Conservation (phyloP, 2,329 filamentous ascomycete species). For the Orbilia javanica region DNA sequence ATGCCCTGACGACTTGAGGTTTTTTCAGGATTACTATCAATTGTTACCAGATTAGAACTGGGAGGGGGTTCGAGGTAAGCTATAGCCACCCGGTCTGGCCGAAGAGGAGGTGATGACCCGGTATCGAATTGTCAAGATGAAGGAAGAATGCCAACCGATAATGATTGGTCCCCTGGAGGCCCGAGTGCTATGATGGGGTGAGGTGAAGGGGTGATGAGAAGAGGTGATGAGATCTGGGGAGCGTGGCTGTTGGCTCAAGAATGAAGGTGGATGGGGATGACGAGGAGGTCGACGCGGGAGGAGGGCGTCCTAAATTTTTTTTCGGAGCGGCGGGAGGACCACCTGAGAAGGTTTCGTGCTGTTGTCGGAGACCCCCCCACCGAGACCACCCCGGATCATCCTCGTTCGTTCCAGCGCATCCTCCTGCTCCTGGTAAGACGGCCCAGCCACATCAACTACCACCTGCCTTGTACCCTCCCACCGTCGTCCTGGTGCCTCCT, state of each 20-base stretch:
- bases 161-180: slow-evolving; percentile 14
- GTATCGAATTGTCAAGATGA: background rate
- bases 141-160: slow-evolving; percentile 3
- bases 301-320: slow-evolving; percentile 43
- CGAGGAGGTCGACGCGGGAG: slow-evolving; percentile 43
- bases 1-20: background rate
- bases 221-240: slow-evolving; percentile 20
- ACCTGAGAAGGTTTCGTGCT: slow-evolving; percentile 52
- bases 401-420: slow-evolving; percentile 59
- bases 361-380: slow-evolving; percentile 58
- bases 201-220: slow-evolving; percentile 10
- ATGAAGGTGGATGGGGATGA: slow-evolving; percentile 40
- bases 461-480: slow-evolving; percentile 43
- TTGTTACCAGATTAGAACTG: background rate
- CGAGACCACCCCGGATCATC: slow-evolving; percentile 59
- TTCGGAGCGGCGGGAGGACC: slow-evolving; percentile 36
- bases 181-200: slow-evolving; percentile 1
- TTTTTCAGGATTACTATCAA: background rate
- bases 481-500: slow-evolving; percentile 29
- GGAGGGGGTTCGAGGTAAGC: slow-evolving; percentile 16
- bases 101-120: slow-evolving; percentile 18
- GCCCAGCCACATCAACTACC: slow-evolving; percentile 59
- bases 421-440: slow-evolving; percentile 57
- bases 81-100: slow-evolving; percentile 1
- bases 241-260: slow-evolving; percentile 28